Conservation (phyloP, 2,329 filamentous ascomycete genomes). For the Diaporthe destruens region DNA sequence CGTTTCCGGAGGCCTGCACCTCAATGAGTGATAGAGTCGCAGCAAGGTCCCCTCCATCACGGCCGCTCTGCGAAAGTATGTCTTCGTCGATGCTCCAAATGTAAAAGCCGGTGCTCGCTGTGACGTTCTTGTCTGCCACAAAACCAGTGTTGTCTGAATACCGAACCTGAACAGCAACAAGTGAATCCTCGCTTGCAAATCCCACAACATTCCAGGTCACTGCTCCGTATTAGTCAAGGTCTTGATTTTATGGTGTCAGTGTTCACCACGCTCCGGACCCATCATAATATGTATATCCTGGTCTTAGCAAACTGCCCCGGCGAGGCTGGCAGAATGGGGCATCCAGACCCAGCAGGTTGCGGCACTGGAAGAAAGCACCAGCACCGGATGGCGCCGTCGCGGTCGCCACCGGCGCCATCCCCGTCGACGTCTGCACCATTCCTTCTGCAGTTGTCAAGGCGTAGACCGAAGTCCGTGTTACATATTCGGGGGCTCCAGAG, state of each 20-base stretch:
- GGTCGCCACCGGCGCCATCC: constrained; percentile 49
- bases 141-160: constrained; percentile 43
- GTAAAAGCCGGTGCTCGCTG: constrained; percentile 49
- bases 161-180: constrained; percentile 43
- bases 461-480: constrained; percentile 49
- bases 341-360: constrained; percentile 45
- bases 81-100: constrained; percentile 46
- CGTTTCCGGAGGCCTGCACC: constrained; percentile 39
- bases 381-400: constrained; percentile 45
- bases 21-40: constrained; percentile 46
- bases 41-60: constrained; percentile 32
- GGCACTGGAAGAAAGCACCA: constrained; percentile 51
- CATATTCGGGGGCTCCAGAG: constrained; percentile 47
- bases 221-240: constrained; percentile 36
- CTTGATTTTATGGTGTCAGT: not conserved
- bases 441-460: constrained; percentile 47
- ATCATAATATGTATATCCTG: constrained; percentile 52
- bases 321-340: constrained; percentile 52
- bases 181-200: constrained; percentile 45
- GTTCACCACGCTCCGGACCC: constrained; percentile 24
- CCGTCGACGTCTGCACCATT: constrained; percentile 48
- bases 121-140: constrained; percentile 39
- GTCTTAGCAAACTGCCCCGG: constrained; percentile 47
- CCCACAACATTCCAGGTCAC: constrained; percentile 51
- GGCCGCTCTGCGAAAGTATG: constrained; percentile 42